phyloP scores from a whole-genome alignment of 2,329 filamentous ascomycete genomes.

The Nemania abortiva region DNA sequence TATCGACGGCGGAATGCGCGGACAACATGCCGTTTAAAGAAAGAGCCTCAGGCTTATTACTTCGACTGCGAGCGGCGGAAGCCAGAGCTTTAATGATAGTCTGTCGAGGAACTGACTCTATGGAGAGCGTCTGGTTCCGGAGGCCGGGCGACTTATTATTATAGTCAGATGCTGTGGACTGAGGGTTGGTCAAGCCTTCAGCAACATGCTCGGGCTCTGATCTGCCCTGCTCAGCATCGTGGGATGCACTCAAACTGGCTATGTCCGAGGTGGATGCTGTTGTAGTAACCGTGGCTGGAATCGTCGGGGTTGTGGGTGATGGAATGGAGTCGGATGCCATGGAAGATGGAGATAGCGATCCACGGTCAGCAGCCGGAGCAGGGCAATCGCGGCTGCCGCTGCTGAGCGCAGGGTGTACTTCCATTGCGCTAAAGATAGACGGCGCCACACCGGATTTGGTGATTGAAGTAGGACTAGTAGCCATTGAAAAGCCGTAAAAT shows the following conservation, averaged over 20 bases:
- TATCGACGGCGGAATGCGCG: slow-evolving; percentile 53
- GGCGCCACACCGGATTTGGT: slow-evolving; percentile 44
- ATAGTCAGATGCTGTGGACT: slow-evolving; percentile 48
- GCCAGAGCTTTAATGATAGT: slow-evolving; percentile 86
- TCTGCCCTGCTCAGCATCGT: slow-evolving; percentile 45
- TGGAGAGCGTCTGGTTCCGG: slow-evolving; percentile 66
- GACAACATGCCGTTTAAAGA: slow-evolving; percentile 72
- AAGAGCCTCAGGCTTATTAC: slow-evolving; percentile 71
- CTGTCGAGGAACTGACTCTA: slow-evolving; percentile 79
- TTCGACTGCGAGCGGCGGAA: slow-evolving; percentile 71
- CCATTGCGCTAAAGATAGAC: slow-evolving; percentile 40
- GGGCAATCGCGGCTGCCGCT: slow-evolving; percentile 42
- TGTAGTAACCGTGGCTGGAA: slow-evolving; percentile 5
- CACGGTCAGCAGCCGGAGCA: slow-evolving; percentile 40
- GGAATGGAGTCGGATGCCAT: slow-evolving; percentile 31
- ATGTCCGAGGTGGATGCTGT: slow-evolving; percentile 38
- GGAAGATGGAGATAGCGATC: slow-evolving; percentile 31
- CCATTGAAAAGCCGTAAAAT: slow-evolving; percentile 13
- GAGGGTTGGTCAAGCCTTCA: slow-evolving; percentile 45
- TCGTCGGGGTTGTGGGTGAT: slow-evolving; percentile 14
- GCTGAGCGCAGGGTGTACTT: slow-evolving; percentile 43
- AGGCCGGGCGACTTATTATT: slow-evolving; percentile 51
- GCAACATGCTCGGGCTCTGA: slow-evolving; percentile 43
- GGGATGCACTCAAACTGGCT: slow-evolving; percentile 30
- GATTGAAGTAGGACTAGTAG: slow-evolving; percentile 38